Conservation (phyloP, 2,329 filamentous ascomycete species). For the Epichloe baconii region DNA sequence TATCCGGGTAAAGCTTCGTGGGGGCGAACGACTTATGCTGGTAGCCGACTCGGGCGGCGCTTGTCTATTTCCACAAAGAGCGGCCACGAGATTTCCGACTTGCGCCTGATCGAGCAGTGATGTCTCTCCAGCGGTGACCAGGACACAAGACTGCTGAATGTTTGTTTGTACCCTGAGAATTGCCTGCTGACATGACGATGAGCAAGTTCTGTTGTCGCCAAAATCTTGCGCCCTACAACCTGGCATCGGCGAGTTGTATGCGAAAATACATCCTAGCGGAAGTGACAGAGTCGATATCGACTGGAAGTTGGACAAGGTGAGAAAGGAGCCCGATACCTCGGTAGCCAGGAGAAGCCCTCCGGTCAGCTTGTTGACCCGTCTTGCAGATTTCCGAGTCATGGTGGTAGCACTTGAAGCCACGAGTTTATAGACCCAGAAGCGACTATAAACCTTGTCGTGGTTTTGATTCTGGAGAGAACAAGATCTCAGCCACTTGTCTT, state of each 20-base stretch:
- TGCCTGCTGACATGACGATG: constrained; percentile 20
- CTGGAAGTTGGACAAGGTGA: constrained; percentile 28
- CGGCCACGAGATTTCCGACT: constrained; percentile 21
- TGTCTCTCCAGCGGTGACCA: constrained; percentile 12
- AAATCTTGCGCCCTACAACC: constrained; percentile 27
- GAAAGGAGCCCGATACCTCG: constrained; percentile 11
- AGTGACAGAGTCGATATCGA: constrained; percentile 24
- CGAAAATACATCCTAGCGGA: constrained; percentile 24
- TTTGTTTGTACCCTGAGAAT: constrained; percentile 15
- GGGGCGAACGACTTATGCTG: background rate
- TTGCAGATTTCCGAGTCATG: constrained; percentile 1
- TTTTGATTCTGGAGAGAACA: background rate
- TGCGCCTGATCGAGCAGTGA: constrained; percentile 26
- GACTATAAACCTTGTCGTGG: background rate
- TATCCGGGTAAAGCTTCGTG: constrained; percentile 1
- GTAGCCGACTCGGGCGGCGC: constrained; percentile 4
- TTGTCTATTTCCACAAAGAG: constrained; percentile 19
- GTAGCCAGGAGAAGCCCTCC: constrained; percentile 12
- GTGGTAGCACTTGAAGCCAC: background rate
- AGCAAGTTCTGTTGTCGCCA: constrained; percentile 21
- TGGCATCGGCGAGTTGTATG: constrained; percentile 28
- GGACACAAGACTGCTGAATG: constrained; percentile 16
- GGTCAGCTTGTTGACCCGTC: constrained; percentile 6
- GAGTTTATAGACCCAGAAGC: background rate
- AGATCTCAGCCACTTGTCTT: background rate